Percentiles rank a stretch among this genome's conserved stretches.
Evolutionary conservation across 2,329 filamentous ascomycete species (phyloP).

Genomic region (Fusarium anthophilum): DNA sequence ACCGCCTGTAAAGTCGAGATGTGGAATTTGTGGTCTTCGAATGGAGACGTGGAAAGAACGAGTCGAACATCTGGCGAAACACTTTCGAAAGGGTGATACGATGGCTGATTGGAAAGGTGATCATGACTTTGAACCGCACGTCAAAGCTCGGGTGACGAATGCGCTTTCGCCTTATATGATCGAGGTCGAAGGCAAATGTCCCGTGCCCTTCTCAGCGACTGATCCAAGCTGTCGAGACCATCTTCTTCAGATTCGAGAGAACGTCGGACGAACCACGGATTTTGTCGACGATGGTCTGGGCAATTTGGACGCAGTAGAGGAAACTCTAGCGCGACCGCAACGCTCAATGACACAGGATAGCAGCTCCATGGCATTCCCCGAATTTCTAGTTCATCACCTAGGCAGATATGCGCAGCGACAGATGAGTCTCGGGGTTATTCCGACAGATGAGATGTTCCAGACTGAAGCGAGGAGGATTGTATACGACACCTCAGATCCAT

Average conservation of each 20-base stretch:
- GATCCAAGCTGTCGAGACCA: conserved; percentile 35
- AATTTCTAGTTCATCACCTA: conserved; percentile 30
- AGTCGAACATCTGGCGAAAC: conserved; percentile 41
- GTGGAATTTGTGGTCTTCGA: conserved; percentile 42
- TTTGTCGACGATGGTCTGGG: not conserved
- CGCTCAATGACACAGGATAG: not conserved
- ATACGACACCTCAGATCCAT: conserved; percentile 37
- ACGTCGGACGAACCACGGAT: not conserved
- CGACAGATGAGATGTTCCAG: conserved; percentile 43
- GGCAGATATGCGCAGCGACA: conserved; percentile 37
- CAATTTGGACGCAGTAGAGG: not conserved
- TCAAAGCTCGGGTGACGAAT: conserved; percentile 36
- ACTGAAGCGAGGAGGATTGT: conserved; percentile 39
- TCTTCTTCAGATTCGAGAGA: conserved; percentile 26
- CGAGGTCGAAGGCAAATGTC: conserved; percentile 30
- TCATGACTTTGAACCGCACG: conserved; percentile 38
- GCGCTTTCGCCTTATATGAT: conserved; percentile 43
- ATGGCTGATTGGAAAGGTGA: conserved; percentile 45
- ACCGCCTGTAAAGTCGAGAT: conserved; percentile 39
- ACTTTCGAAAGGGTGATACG: conserved; percentile 42
- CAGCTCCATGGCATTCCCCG: conserved; percentile 13
- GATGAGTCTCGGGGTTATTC: conserved; percentile 32
- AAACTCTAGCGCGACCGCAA: not conserved
- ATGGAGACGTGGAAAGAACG: conserved; percentile 43
- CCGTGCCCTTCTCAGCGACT: conserved; percentile 43